Evolutionary conservation across 1,139 yeast genomes (phyloP).

Genomic region (Trichomonascaceae sp.): DNA sequence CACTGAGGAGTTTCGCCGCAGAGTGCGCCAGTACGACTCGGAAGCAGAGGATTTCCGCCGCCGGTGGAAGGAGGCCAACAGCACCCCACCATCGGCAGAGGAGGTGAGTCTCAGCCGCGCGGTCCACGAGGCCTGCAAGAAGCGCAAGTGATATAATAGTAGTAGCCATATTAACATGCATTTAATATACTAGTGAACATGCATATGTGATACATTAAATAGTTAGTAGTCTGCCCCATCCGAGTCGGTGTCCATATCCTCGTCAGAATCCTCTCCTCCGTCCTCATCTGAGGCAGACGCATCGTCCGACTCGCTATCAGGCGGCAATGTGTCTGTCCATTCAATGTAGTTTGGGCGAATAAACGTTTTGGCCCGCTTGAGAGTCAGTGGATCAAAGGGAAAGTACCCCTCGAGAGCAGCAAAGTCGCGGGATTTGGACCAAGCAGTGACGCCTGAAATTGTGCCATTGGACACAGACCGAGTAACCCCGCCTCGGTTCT

Average conservation of each 20-base stretch:
- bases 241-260: no score
- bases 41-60: slow-evolving; percentile 29
- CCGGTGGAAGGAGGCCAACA: slow-evolving; percentile 28
- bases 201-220: no score
- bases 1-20: slow-evolving; percentile 23
- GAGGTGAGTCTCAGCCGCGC: slow-evolving; percentile 18
- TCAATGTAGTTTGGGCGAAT: slow-evolving; percentile 54
- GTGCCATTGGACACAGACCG: slow-evolving; percentile 12
- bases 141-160: no score
- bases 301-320: no score
- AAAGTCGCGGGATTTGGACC: slow-evolving; percentile 55
- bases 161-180: no score
- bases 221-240: no score
- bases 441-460: slow-evolving; percentile 10
- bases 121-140: slow-evolving; percentile 10
- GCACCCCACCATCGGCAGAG: slow-evolving; percentile 22
- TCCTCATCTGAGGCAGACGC: no score
- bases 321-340: slow-evolving; percentile 81
- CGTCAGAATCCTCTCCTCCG: no score
- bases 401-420: slow-evolving; percentile 83
- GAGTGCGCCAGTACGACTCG: slow-evolving; percentile 24
- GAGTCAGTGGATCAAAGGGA: slow-evolving; percentile 86
- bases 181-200: no score
- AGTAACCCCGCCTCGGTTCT: slow-evolving; percentile 58
- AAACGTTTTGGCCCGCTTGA: slow-evolving; percentile 46